Evolutionary conservation across 2,329 filamentous ascomycete genomes (phyloP), one percentile per base, ranked within the genome.

Genomic region (Aspergillus versicolor): DNA sequence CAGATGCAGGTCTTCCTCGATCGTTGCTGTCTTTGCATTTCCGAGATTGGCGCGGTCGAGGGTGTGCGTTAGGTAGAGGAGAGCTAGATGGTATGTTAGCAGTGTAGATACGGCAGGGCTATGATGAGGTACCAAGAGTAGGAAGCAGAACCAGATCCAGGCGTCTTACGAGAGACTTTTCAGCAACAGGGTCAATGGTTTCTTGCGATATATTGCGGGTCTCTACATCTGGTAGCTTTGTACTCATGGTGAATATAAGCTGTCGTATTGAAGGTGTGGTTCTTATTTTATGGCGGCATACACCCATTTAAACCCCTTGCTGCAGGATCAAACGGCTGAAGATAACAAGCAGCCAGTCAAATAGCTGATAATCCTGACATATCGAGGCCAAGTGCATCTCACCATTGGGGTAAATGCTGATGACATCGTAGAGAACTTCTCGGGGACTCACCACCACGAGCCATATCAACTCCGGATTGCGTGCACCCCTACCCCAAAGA

Each of bases 1-100:
- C 22, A 52, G 40, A 19, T 34, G 6, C 22, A 52, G 49, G n/a
- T 52, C 49, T n/a, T 21, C 13, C 4, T 52, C 49, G 4, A 52
- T 24, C 1, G 49, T 52, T 27, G 38, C 49, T 4, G 38, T 52
- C 38, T 52, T 52, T n/a, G 49, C 49, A n/a, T 52, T 52, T 32
- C 49, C 49, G 22, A 52, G 40, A 5, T 52, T 52, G 11, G 49
- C 49, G 7, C 49, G 49, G 24, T 52, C 49, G 15, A 52, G 38
- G 8, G 49, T 48, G 27, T 48, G 45, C 9, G 45, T 48, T 6
- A 48, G 17, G 45, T 48, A 48, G n/a, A 48, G 45, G 24, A 48
- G 30, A 3, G 45, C 45, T 48, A n/a, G 24, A n/a, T 32, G 27
- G 22, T n/a, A 24, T 45, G 43, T 9, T 45, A 24, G 15, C 15